Evolutionary conservation across 345 rosid genomes (phyloP).

Genomic region (Euclidium syriacum): DNA sequence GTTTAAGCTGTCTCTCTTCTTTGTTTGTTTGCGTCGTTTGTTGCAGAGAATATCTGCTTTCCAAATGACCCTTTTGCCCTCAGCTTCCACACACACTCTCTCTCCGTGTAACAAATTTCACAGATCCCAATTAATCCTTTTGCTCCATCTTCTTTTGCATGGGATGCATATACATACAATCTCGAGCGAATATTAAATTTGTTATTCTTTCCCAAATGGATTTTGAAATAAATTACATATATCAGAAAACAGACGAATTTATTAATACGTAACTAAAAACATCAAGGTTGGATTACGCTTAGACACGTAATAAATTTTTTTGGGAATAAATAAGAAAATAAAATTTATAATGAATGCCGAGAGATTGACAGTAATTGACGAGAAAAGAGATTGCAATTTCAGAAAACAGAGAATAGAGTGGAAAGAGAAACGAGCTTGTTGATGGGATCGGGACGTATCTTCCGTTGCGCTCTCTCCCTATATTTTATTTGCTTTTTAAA

Average conservation of each 20-base stretch:
- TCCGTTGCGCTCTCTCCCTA: not conserved
- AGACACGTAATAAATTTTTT: too few relatives aligned
- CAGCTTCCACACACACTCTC: not conserved
- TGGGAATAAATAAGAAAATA: too few relatives aligned
- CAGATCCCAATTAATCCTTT: constrained; percentile 30
- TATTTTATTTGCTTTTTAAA: not conserved
- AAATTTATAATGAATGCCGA: too few relatives aligned
- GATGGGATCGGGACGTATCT: constrained; percentile 10
- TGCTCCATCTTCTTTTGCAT: constrained; percentile 9
- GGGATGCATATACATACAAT: not conserved
- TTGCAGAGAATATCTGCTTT: constrained; percentile 29
- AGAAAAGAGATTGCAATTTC: not conserved
- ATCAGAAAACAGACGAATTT: not conserved
- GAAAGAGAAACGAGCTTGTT: constrained; percentile 4
- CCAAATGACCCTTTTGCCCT: not conserved
- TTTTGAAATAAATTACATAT: not conserved
- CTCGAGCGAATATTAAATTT: not conserved
- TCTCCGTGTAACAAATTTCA: constrained; percentile 17
- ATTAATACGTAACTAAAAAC: too few relatives aligned
- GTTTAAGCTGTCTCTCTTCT: constrained; percentile 22
- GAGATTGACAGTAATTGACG: too few relatives aligned
- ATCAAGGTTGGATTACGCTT: too few relatives aligned
- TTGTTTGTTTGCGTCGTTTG: constrained; percentile 35
- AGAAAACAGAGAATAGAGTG: not conserved
- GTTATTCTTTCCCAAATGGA: not conserved